Percentiles rank a stretch among this genome's conserved stretches.
These are phyloP conservation scores for Thraustochytrium striatum DNA, from an alignment of 352 stramenopile species.

Conservation along the genomic window DNA sequence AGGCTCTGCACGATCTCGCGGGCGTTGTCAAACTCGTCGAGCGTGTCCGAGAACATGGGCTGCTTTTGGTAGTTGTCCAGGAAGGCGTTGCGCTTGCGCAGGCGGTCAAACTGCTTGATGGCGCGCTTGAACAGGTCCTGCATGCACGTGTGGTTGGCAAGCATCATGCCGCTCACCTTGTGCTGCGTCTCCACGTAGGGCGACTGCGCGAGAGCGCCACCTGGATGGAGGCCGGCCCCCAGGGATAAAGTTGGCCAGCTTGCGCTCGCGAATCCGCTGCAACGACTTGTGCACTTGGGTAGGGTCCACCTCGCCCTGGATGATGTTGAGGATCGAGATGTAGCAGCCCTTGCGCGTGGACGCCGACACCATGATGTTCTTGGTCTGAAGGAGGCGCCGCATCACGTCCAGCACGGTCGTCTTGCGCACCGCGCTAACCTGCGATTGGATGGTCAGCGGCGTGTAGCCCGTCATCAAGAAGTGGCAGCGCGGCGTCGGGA, in stretches of 20 bases:
- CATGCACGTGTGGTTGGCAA: constrained; percentile 99
- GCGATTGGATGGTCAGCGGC: constrained; percentile 73
- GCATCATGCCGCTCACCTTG: constrained; percentile 95
- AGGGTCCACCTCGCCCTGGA: constrained; percentile 97
- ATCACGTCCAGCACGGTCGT: constrained; percentile 99
- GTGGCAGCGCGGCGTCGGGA: constrained; percentile 96
- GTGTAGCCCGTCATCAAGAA: constrained; percentile 99
- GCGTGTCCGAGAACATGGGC: constrained; percentile 82
- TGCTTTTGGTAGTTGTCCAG: constrained; percentile 97
- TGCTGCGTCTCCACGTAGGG: constrained; percentile 93
- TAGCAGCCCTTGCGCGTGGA: constrained; percentile 89
- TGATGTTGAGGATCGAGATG: constrained; percentile 99
- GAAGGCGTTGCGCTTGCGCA: constrained; percentile 96
- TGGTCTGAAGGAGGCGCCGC: constrained; percentile 87
- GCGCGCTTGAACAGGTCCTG: constrained; percentile 65
- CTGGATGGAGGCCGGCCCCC: constrained; percentile 97
- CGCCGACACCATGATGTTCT: constrained; percentile 99
- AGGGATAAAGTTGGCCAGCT: constrained; percentile 95
- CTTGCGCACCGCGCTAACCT: constrained; percentile 84
- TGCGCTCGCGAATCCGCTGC: constrained; percentile 93
- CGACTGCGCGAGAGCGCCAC: constrained; percentile 92
- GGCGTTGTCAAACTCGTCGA: constrained; percentile 53
- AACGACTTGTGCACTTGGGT: constrained; percentile 97
- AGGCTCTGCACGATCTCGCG: constrained; percentile 50
- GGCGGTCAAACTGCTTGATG: constrained; percentile 87